Percentiles rank a stretch among this genome's conserved stretches.
phyloP scores from a whole-genome alignment of 805 yeast genomes.

The Ogataea kodamae region DNA sequence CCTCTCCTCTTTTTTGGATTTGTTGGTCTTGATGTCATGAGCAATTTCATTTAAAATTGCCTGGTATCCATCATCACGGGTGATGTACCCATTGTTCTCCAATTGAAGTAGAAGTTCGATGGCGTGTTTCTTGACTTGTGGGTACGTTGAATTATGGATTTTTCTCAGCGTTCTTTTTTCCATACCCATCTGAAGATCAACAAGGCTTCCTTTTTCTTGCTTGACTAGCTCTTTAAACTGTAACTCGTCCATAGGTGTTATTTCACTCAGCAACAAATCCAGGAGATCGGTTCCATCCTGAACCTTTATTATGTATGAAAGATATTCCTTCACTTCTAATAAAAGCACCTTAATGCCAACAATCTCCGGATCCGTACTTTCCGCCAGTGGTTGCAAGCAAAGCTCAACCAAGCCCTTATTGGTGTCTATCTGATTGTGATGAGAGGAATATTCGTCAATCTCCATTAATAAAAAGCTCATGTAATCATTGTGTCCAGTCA shows the following conservation, averaged over 20 bases:
- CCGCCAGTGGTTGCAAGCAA: conserved; percentile 23
- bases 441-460: conserved; percentile 19
- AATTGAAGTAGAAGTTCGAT: conserved; percentile 72
- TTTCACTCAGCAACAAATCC: conserved; percentile 53
- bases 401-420: conserved; percentile 18
- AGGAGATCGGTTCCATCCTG: conserved; percentile 70
- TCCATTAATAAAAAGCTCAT: conserved; percentile 29
- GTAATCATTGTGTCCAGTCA: conserved; percentile 47
- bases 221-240: conserved; percentile 53
- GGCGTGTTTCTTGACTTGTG: conserved; percentile 73
- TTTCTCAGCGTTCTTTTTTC: conserved; percentile 42
- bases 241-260: conserved; percentile 65
- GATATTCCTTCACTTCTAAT: conserved; percentile 76
- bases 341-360: conserved; percentile 43
- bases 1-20: conserved; percentile 40
- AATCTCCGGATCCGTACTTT: conserved; percentile 39
- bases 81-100: conserved; percentile 61
- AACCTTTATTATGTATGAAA: conserved; percentile 78
- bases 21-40: conserved; percentile 58
- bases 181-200: conserved; percentile 16
- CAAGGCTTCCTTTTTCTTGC: conserved; percentile 37
- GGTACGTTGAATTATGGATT: conserved; percentile 46
- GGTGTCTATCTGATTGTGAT: conserved; percentile 20
- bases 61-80: conserved; percentile 72
- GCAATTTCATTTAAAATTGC: conserved; percentile 80